A percentile compares a stretch with the other conserved stretches of the same genome.
phyloP scores from a whole-genome alignment of 345 rosid species.

The Theobroma cacao region DNA sequence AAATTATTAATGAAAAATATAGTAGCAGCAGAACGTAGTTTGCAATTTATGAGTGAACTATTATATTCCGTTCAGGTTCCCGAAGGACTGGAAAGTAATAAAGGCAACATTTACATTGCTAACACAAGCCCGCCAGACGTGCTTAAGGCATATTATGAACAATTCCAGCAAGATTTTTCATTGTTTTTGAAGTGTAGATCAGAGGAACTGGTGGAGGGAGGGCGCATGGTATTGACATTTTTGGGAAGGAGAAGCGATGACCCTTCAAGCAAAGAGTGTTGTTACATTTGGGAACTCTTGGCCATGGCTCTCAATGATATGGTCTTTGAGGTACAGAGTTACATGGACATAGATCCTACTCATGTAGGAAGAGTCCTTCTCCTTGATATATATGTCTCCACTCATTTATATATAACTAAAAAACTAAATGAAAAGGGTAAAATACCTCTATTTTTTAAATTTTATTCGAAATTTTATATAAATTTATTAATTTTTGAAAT shows the following conservation, averaged over 20 bases:
- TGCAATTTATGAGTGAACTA: too few relatives aligned
- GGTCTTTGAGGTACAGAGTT: slow-evolving; percentile 42
- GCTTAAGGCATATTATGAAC: slow-evolving; percentile 37
- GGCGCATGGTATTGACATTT: slow-evolving; percentile 50
- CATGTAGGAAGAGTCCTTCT: too few relatives aligned
- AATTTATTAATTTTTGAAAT: too few relatives aligned
- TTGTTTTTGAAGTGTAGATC: slow-evolving; percentile 43
- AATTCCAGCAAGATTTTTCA: slow-evolving; percentile 44
- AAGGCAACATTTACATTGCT: slow-evolving; percentile 46
- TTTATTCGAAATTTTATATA: too few relatives aligned
- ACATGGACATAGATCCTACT: too few relatives aligned
- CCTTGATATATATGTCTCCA: too few relatives aligned
- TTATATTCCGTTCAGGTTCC: slow-evolving; percentile 41
- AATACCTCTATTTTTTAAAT: too few relatives aligned
- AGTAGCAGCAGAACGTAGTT: background rate
- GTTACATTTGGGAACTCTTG: slow-evolving; percentile 51
- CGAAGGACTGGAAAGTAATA: slow-evolving; percentile 35
- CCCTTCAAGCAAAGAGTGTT: slow-evolving; percentile 44
- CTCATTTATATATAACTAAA: too few relatives aligned
- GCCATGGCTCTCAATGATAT: slow-evolving; percentile 45
- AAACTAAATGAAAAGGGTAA: too few relatives aligned
- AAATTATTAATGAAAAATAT: background rate
- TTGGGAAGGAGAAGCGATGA: slow-evolving; percentile 48
- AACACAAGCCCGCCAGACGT: slow-evolving; percentile 39
- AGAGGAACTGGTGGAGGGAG: slow-evolving; percentile 42